Conservation (phyloP, 176 grass and related monocot species). For the Puya raimondii region DNA sequence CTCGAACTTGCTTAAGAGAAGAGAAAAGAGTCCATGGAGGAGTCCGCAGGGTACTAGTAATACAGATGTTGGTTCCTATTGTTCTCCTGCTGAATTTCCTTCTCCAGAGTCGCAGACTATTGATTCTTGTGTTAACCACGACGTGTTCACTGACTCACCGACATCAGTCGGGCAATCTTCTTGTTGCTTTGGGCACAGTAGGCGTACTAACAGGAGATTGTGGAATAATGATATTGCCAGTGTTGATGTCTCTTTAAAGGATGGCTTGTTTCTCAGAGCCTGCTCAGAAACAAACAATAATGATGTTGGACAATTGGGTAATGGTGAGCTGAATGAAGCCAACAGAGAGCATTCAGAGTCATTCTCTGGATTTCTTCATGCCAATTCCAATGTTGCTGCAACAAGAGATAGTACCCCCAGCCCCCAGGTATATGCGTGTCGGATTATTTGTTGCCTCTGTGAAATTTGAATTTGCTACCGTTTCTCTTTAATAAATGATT, state of each 20-base stretch:
- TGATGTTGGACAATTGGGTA: slow-evolving; percentile 39
- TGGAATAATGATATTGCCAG: slow-evolving; percentile 49
- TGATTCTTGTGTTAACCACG: slow-evolving; percentile 65
- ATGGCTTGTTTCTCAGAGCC: slow-evolving; percentile 58
- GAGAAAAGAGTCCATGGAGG: slow-evolving; percentile 48
- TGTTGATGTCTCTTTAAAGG: slow-evolving; percentile 88
- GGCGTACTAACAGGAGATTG: slow-evolving; percentile 55
- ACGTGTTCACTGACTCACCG: slow-evolving; percentile 39
- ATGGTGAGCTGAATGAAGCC: slow-evolving; percentile 30
- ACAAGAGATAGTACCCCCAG: slow-evolving; percentile 44
- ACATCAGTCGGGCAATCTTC: slow-evolving; percentile 52
- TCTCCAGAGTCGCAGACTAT: slow-evolving; percentile 71
- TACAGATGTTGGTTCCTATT: not conserved
- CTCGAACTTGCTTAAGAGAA: slow-evolving; percentile 37
- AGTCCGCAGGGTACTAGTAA: slow-evolving; percentile 15
- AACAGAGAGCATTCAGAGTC: slow-evolving; percentile 32
- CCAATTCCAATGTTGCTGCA: slow-evolving; percentile 10
- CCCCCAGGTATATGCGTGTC: slow-evolving; percentile 42
- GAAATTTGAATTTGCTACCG: not conserved
- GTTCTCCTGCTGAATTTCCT: slow-evolving; percentile 17
- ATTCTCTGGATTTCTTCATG: slow-evolving; percentile 60
- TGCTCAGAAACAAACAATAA: slow-evolving; percentile 27
- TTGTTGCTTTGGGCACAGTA: slow-evolving; percentile 36
- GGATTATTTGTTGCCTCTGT: not conserved
- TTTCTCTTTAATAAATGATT: not conserved